Evolutionary conservation across 2,329 filamentous ascomycete genomes (phyloP).

Genomic region (Clonostachys sp.): DNA sequence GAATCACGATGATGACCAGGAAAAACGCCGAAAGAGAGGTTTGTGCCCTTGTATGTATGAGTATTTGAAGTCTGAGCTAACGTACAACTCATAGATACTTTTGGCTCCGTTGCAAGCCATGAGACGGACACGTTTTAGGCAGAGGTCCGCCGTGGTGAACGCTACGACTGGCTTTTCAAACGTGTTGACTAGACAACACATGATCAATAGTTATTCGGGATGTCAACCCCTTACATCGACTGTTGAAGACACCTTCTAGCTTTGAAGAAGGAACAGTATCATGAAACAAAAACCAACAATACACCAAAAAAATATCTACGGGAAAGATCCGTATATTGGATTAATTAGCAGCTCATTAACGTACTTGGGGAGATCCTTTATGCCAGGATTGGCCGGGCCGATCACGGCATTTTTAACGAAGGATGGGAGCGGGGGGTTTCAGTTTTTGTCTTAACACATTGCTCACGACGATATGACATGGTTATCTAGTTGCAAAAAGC

Average conservation of each 20-base stretch:
- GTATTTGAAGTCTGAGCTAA: not conserved
- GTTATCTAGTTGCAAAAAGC: constrained; percentile 17
- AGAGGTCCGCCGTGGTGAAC: constrained; percentile 2
- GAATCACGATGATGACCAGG: constrained; percentile 42
- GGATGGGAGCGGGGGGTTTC: constrained; percentile 2
- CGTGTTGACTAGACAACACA: not conserved
- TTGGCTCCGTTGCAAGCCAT: constrained; percentile 23
- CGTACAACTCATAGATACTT: constrained; percentile 17
- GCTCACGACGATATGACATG: constrained; percentile 21
- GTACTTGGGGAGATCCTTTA: too few relatives aligned
- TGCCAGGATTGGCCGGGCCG: too few relatives aligned
- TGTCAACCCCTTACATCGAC: too few relatives aligned
- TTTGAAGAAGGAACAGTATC: not conserved
- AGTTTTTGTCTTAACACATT: not conserved
- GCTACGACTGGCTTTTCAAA: constrained; percentile 7
- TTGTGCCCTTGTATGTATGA: constrained; percentile 12
- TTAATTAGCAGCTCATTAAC: too few relatives aligned
- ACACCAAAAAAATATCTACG: constrained; percentile 5
- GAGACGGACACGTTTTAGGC: constrained; percentile 30
- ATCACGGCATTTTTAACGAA: not conserved
- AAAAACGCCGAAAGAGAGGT: constrained; percentile 55
- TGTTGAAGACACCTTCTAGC: too few relatives aligned
- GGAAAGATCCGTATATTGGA: not conserved
- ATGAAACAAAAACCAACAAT: not conserved
- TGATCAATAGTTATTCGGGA: too few relatives aligned